Base-by-base conservation (phyloP, 179 eudicot genomes). In the Beta corolliflora region DNA sequence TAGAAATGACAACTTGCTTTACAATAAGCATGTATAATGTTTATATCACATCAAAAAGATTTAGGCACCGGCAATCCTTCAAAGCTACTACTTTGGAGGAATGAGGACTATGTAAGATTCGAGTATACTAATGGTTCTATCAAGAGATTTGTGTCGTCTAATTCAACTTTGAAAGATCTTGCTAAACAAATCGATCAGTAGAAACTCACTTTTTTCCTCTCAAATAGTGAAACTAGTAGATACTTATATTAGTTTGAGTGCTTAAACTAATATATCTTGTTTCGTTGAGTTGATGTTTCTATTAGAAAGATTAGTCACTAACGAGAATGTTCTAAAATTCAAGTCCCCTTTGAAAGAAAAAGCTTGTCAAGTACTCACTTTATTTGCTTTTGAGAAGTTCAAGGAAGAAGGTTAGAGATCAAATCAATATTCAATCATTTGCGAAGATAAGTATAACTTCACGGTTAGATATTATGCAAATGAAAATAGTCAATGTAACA, bases 81-180 rank as follows among this genome's bases (percentile, higher is more conserved):
- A 23, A 15, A 54, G 61, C 16, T 73, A 80, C 13, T 80, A 63
- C 63, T 64, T 73, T 73, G 79, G 58, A 64, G 83, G 56, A 67
- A 74, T 64, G 75, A 81, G 64, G n/a, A 81, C 55, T 4, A 75
- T 0, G 75, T 73, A 12, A 81, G 65, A 75, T 81, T 23, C 8
- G 74, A 81, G 7, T 63, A 66, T 45, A 63, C 72, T 9, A 81
- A 81, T 74, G 83, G 73, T 73, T 81, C 75, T 36, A 54, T 81
- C 19, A 64, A 75, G 50, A 74, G 66, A 74, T 75, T 53, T 44
- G 46, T 74, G 36, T 66, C 66, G 13, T 81, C 75, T 25, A 54
- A 18, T 65, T 53, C 67, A 25, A 73, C 10, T 41, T 64, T 66
- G 3, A 36, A 21, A 25, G 67, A 50, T 67, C 63, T 65, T 56